These are phyloP conservation scores for Tylopilus balloui DNA, from an alignment of 768 basidiomycete species.

Conservation along the genomic window DNA sequence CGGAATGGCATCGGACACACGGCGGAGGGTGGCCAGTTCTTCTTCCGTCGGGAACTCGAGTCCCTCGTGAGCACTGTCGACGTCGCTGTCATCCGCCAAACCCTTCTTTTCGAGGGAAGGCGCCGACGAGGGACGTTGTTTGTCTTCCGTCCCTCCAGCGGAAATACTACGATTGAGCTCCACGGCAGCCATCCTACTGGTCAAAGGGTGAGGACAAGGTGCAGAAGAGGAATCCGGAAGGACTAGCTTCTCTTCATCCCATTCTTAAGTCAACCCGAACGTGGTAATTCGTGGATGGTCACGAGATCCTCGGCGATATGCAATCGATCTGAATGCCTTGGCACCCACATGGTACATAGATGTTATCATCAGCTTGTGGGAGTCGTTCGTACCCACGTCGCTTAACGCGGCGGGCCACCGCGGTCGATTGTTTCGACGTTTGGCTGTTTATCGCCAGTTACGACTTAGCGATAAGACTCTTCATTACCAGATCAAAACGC, in stretches of 20 bases:
- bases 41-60: slow-evolving; percentile 62
- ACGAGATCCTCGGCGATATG: not conserved
- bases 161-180: slow-evolving; percentile 8
- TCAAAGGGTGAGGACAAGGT: not conserved
- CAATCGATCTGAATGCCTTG: not conserved
- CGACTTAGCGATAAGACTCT: not conserved
- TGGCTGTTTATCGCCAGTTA: not conserved
- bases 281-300: not conserved
- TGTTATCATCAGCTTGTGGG: not conserved
- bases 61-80: slow-evolving; percentile 44
- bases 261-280: slow-evolving; percentile 7
- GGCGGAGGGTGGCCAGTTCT: slow-evolving; percentile 52
- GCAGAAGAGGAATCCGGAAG: not conserved
- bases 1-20: slow-evolving; percentile 55
- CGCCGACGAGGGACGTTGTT: not conserved
- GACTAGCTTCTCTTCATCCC: not conserved
- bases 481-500: not conserved
- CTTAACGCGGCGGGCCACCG: not conserved
- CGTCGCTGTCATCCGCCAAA: slow-evolving; percentile 11
- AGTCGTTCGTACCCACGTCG: not conserved
- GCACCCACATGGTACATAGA: not conserved
- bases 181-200: slow-evolving; percentile 8
- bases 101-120: slow-evolving; percentile 24
- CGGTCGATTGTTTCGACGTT: not conserved
- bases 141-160: slow-evolving; percentile 14